Conservation (phyloP, 2,329 filamentous ascomycete genomes). For the Fusarium sp. region DNA sequence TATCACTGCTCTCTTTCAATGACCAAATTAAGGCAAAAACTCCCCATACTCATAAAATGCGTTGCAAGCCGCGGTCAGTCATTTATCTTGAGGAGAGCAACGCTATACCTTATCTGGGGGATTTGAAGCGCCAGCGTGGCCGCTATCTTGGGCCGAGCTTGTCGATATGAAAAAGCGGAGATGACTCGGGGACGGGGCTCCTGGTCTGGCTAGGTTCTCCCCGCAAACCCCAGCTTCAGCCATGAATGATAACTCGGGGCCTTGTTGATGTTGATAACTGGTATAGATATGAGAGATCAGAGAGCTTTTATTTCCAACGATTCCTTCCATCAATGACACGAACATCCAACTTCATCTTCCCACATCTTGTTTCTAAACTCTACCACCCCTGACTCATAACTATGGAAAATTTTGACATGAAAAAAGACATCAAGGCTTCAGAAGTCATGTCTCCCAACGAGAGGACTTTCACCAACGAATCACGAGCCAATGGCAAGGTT, state of each 20-base stretch:
- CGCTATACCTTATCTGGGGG: constrained; percentile 1
- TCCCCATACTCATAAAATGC: not conserved
- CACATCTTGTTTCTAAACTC: not conserved
- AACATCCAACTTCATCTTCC: not conserved
- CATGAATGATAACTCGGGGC: not conserved
- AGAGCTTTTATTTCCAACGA: not conserved
- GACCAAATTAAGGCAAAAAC: not conserved
- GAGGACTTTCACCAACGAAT: not conserved
- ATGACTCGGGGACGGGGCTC: not conserved
- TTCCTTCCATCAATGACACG: not conserved
- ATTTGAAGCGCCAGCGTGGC: not conserved
- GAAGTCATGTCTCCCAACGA: not conserved
- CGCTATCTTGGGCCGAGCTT: not conserved
- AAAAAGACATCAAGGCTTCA: not conserved
- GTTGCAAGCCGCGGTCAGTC: not conserved
- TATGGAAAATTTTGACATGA: not conserved
- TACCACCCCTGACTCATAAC: not conserved
- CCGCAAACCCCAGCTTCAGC: not conserved
- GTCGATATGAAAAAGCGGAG: not conserved
- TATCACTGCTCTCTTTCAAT: not conserved
- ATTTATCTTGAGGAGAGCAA: not conserved
- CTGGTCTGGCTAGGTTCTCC: not conserved
- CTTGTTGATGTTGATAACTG: not conserved
- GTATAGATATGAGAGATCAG: not conserved
- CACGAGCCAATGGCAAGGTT: not conserved